Evolutionary conservation across 148 eudicot genomes (phyloP).

Genomic region (Cornus florida): DNA sequence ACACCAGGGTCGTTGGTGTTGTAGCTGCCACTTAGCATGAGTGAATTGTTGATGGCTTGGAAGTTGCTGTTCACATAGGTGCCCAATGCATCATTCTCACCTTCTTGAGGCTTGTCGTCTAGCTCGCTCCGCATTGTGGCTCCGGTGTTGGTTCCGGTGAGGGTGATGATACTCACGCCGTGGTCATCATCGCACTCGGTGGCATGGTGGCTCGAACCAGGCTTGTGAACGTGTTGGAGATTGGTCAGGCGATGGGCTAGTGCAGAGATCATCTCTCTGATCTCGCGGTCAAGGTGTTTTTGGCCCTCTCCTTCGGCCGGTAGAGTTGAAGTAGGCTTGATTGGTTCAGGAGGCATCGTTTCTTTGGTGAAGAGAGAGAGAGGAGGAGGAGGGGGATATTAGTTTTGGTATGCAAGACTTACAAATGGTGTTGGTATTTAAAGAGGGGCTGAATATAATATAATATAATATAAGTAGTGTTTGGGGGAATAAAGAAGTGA

Average conservation of each 20-base stretch:
- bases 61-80: constrained; percentile 78
- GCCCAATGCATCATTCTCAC: constrained; percentile 29
- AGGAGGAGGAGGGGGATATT: neutral
- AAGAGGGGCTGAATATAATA: neutral
- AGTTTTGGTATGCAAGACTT: neutral
- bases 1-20: constrained; percentile 83
- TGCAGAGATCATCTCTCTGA: constrained; percentile 51
- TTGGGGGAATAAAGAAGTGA: neutral
- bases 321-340: too few relatives aligned
- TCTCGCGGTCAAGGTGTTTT: constrained; percentile 46
- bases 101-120: constrained; percentile 21
- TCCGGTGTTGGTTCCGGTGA: constrained; percentile 77
- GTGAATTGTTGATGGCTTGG: constrained; percentile 80
- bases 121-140: constrained; percentile 68
- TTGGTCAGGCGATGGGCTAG: constrained; percentile 48
- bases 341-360: constrained; percentile 10
- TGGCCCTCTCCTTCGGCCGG: constrained; percentile 24
- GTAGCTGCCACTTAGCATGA: constrained; percentile 71
- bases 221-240: constrained; percentile 44
- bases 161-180: constrained; percentile 59
- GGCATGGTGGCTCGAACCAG: constrained; percentile 26
- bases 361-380: constrained; percentile 16
- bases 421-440: constrained; percentile 7
- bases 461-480: neutral
- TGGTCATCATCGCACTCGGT: constrained; percentile 37